Percentiles rank a stretch among this genome's conserved stretches.
Evolutionary conservation across 2,329 filamentous ascomycete genomes (phyloP).

Genomic region (Fusarium xyrophilum): DNA sequence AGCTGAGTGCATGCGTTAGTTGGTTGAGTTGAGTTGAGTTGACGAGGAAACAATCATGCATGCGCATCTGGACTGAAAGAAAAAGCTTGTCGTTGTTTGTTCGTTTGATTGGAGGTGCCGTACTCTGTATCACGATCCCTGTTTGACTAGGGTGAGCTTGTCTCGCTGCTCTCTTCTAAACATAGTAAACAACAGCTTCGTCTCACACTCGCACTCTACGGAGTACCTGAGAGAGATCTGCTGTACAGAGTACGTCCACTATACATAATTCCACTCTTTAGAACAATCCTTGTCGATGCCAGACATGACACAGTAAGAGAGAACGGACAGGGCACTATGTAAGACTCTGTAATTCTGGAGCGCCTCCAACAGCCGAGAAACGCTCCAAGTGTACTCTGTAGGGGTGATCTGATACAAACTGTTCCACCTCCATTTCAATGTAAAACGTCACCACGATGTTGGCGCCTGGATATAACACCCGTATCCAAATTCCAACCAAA

Average conservation of each 20-base stretch:
- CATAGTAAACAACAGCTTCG: conserved; percentile 16
- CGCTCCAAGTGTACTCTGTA: not conserved
- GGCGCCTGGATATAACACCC: conserved; percentile 4
- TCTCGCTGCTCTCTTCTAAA: conserved; percentile 3
- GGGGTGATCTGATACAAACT: not conserved
- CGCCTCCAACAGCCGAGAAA: not conserved
- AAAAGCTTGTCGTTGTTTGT: not conserved
- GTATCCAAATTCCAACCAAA: conserved; percentile 4
- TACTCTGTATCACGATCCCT: not conserved
- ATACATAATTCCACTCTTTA: not conserved
- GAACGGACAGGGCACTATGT: conserved; percentile 14
- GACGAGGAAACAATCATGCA: not conserved
- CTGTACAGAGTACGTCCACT: too few relatives aligned
- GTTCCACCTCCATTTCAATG: not conserved
- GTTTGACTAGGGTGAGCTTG: not conserved
- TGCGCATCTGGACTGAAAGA: not conserved
- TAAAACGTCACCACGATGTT: conserved; percentile 18
- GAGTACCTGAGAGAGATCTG: conserved; percentile 8
- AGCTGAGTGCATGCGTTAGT: not conserved
- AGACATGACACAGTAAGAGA: conserved; percentile 8
- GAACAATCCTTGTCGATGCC: conserved; percentile 3
- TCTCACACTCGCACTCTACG: conserved; percentile 1
- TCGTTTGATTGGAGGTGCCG: not conserved
- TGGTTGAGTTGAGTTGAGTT: not conserved
- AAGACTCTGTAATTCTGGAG: not conserved